These are phyloP conservation scores for Ophiosphaerella narmari DNA, from an alignment of 2,329 filamentous ascomycete species.

Conservation along the genomic window DNA sequence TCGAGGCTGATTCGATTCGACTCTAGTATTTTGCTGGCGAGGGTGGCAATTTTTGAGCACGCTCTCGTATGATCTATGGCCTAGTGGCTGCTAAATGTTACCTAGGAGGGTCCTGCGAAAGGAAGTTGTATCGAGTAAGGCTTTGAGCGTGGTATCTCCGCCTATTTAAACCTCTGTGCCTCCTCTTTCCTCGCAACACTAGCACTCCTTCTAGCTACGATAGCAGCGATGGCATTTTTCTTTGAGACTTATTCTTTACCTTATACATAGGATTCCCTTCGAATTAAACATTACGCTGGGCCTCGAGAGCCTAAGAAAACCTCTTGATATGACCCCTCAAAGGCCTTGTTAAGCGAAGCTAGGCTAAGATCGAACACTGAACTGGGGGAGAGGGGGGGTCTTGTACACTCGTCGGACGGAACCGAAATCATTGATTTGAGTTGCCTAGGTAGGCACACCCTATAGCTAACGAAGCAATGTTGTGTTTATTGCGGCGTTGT, in stretches of 20 bases:
- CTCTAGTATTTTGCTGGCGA: too few relatives aligned
- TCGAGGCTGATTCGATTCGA: too few relatives aligned
- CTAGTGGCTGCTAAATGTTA: neutral
- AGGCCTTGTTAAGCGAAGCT: conserved; percentile 1
- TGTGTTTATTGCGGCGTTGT: neutral
- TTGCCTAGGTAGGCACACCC: neutral
- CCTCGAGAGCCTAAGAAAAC: conserved; percentile 5
- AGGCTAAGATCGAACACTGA: too few relatives aligned
- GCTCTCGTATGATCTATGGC: conserved; percentile 3
- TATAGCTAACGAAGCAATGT: conserved; percentile 1
- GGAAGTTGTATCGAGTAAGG: neutral
- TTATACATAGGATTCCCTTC: neutral
- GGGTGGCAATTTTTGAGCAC: conserved; percentile 3
- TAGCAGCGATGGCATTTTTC: conserved; percentile 3
- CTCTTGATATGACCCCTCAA: conserved; percentile 5
- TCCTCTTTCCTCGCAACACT: conserved; percentile 4
- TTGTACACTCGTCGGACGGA: conserved; percentile 6
- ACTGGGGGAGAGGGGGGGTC: conserved; percentile 2
- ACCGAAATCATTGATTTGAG: neutral
- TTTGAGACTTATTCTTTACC: conserved; percentile 2
- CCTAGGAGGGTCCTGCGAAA: conserved; percentile 5
- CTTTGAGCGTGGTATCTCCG: conserved; percentile 6
- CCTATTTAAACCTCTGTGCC: conserved; percentile 9
- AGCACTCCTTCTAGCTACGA: neutral
- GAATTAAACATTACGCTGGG: conserved; percentile 7